Evolutionary conservation across 2,329 filamentous ascomycete species (phyloP).

Genomic region (Xylaria hypoxylon): DNA sequence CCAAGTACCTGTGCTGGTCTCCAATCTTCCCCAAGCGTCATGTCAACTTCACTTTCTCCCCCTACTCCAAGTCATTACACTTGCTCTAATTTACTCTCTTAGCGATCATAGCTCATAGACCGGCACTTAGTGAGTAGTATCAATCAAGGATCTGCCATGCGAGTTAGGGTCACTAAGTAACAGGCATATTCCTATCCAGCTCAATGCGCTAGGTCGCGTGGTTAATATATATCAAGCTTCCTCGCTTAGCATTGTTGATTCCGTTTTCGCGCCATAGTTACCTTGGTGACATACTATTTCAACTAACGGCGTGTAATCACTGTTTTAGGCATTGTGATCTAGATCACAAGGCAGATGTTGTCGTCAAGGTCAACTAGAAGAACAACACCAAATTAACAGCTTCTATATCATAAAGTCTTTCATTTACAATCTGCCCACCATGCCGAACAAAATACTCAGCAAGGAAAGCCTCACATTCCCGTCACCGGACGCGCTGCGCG

Average conservation of each 20-base stretch:
- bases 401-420: neutral
- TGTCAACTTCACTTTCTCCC: too few species aligned
- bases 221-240: too few species aligned
- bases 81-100: neutral
- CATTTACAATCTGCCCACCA: neutral
- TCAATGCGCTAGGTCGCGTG: neutral
- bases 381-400: constrained; percentile 3
- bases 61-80: too few species aligned
- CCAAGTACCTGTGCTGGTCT: constrained; percentile 4
- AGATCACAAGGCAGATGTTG: constrained; percentile 1
- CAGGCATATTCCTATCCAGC: neutral
- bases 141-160: neutral
- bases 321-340: neutral
- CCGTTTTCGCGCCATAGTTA: neutral
- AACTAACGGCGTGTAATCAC: constrained; percentile 3
- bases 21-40: too few species aligned
- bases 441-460: neutral
- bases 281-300: constrained; percentile 2
- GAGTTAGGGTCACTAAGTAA: constrained; percentile 3
- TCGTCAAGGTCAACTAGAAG: neutral
- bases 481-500: constrained; percentile 53
- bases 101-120: too few species aligned
- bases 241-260: too few species aligned
- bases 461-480: constrained; percentile 4
- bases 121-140: neutral